phyloP scores from a whole-genome alignment of 352 stramenopile genomes.

The Globisporangium carolinianum region DNA sequence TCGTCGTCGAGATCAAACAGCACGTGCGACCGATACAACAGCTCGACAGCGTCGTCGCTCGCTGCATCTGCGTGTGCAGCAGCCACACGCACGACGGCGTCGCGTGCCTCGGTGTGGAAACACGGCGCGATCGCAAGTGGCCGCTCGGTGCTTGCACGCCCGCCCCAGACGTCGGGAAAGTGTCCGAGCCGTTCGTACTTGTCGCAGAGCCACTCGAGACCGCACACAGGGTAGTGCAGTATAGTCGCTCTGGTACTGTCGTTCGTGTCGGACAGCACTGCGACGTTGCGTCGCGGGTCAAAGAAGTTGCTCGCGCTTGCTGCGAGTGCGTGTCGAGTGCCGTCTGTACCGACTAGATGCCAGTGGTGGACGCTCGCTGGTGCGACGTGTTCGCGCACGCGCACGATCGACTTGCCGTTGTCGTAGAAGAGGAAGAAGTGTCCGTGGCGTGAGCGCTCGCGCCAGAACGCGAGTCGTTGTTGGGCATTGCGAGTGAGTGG shows the following conservation, averaged over 20 bases:
- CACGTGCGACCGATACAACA: slow-evolving; percentile 20
- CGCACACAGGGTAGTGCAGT: slow-evolving; percentile 33
- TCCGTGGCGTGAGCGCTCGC: slow-evolving; percentile 12
- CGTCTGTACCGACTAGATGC: not conserved
- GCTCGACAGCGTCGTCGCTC: slow-evolving; percentile 1
- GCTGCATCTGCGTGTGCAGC: not conserved
- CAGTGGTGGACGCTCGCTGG: slow-evolving; percentile 35
- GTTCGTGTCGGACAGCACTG: not conserved
- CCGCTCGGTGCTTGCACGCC: slow-evolving; percentile 4
- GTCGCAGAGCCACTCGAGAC: slow-evolving; percentile 28
- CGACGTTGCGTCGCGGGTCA: slow-evolving; percentile 19
- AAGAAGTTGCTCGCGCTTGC: slow-evolving; percentile 22
- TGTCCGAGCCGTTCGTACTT: slow-evolving; percentile 28
- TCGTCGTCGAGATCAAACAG: slow-evolving; percentile 12
- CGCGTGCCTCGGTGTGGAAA: slow-evolving; percentile 29
- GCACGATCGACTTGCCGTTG: slow-evolving; percentile 35
- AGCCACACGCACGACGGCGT: slow-evolving; percentile 3
- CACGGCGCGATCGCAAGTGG: slow-evolving; percentile 21
- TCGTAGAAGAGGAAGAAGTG: slow-evolving; percentile 48
- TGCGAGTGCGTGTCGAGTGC: too few relatives aligned
- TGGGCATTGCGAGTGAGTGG: slow-evolving; percentile 15
- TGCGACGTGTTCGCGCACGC: slow-evolving; percentile 9
- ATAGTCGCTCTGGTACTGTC: slow-evolving; percentile 8
- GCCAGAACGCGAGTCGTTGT: slow-evolving; percentile 18
- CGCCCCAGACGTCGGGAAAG: slow-evolving; percentile 25